Percentiles rank a stretch among this genome's conserved stretches.
These are phyloP conservation scores for Flaveria floridana DNA, from an alignment of 140 eudicot species.

Conservation along the genomic window DNA sequence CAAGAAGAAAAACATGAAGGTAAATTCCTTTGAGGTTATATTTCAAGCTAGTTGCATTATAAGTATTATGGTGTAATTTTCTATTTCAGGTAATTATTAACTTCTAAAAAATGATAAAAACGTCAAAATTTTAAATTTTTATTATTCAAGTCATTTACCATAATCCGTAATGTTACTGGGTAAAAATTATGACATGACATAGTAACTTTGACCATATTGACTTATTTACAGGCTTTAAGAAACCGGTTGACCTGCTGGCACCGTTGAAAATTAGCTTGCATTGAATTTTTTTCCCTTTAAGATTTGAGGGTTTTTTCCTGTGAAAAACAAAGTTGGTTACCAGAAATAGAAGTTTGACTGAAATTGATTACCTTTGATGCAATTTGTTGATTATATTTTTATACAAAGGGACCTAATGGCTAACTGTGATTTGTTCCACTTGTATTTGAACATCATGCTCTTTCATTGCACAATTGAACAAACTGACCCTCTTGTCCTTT, in stretches of 20 bases:
- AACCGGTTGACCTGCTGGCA: neutral
- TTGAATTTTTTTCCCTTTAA: neutral
- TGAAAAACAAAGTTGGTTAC: slow-evolving; percentile 14
- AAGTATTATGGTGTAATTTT: slow-evolving; percentile 20
- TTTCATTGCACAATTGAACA: slow-evolving; percentile 20
- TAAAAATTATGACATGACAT: slow-evolving; percentile 1
- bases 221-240: neutral
- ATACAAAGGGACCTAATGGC: slow-evolving; percentile 1
- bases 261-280: neutral
- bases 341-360: neutral
- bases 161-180: slow-evolving; percentile 1
- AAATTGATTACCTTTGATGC: neutral
- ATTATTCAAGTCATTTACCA: neutral
- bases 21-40: slow-evolving; percentile 35
- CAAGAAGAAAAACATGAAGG: slow-evolving; percentile 34
- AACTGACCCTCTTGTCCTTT: slow-evolving; percentile 11
- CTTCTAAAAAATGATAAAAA: neutral
- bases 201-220: slow-evolving; percentile 7
- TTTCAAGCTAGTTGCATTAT: neutral
- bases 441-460: slow-evolving; percentile 15
- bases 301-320: neutral
- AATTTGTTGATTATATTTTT: neutral
- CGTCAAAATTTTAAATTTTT: neutral
- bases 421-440: neutral
- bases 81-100: neutral